Evolutionary conservation across 2,329 filamentous ascomycete genomes (phyloP).

Genomic region (Lasiodiplodia sp.): DNA sequence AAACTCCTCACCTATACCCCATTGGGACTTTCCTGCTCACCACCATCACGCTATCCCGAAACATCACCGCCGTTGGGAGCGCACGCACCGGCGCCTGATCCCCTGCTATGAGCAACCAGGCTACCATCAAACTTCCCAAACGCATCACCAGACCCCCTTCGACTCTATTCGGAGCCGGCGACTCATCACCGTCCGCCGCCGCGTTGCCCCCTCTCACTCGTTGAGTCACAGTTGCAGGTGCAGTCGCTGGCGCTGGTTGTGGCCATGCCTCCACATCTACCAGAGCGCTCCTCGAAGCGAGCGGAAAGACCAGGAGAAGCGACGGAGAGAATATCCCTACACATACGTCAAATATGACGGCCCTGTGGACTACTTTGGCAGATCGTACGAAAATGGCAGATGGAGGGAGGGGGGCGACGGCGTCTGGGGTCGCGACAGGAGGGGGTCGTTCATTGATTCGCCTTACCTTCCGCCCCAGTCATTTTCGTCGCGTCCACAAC

Average conservation of each 20-base stretch:
- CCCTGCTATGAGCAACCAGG: background rate
- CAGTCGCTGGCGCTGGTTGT: conserved; percentile 4
- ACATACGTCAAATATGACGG: background rate
- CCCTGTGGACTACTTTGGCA: background rate
- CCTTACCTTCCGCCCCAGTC: background rate
- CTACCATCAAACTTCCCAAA: background rate
- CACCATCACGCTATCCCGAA: background rate
- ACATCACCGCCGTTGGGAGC: background rate
- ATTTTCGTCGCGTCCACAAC: background rate
- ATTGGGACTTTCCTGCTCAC: background rate
- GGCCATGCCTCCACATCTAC: background rate
- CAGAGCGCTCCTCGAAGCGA: background rate
- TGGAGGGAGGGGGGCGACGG: background rate
- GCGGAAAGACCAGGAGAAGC: background rate
- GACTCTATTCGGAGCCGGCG: background rate
- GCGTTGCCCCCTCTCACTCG: background rate
- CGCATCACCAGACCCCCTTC: background rate
- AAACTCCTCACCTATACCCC: background rate
- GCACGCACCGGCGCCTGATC: background rate
- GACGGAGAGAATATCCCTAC: background rate
- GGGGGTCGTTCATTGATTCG: background rate
- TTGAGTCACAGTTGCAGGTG: background rate
- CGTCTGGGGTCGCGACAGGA: background rate
- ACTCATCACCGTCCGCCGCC: background rate
- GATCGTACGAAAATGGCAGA: too few relatives aligned